phyloP scores from a whole-genome alignment of 257 asterid genomes.

The Handroanthus guayacan region DNA sequence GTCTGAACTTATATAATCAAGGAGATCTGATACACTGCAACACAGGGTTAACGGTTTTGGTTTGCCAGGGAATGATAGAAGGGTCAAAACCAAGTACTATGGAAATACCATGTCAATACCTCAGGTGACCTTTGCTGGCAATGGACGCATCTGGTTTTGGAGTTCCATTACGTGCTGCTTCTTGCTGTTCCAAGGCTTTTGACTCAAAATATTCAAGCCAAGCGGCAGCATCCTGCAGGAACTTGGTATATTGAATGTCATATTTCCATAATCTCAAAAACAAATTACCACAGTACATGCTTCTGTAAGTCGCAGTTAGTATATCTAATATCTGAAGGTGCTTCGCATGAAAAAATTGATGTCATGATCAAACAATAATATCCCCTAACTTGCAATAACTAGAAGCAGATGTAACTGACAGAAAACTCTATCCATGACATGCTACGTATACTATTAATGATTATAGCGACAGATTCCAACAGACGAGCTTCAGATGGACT shows the following conservation, averaged over 20 bases:
- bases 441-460: neutral
- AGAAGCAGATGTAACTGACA: conserved; percentile 12
- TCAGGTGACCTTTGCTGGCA: conserved; percentile 99
- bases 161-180: conserved; percentile 92
- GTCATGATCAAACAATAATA: neutral
- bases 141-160: conserved; percentile 97
- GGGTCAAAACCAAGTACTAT: conserved; percentile 44
- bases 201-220: conserved; percentile 99
- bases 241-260: conserved; percentile 26
- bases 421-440: neutral
- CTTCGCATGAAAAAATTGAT: conserved; percentile 2
- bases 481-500: neutral
- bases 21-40: conserved; percentile 98
- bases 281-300: conserved; percentile 14
- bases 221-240: conserved; percentile 97
- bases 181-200: conserved; percentile 98
- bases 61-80: conserved; percentile 39
- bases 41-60: conserved; percentile 44
- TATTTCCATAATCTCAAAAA: neutral
- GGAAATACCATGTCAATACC: conserved; percentile 72
- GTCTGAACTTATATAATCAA: conserved; percentile 89
- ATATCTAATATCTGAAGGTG: conserved; percentile 11
- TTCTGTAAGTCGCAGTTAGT: conserved; percentile 17
- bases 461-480: neutral
- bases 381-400: neutral